Base-by-base conservation (phyloP, 2,329 filamentous ascomycete genomes). In the Aspergillus amoenus region DNA sequence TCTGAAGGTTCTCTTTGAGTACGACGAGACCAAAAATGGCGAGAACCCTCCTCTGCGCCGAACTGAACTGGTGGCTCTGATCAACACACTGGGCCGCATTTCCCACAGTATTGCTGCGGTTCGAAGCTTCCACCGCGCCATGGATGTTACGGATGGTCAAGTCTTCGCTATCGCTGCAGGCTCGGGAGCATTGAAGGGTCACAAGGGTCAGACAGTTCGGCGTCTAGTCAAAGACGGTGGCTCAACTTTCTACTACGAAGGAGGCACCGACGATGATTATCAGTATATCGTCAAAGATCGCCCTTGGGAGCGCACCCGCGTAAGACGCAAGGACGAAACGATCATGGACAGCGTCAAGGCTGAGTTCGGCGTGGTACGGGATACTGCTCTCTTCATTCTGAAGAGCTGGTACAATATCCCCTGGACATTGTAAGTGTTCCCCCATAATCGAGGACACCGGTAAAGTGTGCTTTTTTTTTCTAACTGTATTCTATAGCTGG, bases 1-100 rank as follows among this genome's bases (percentile, higher is more conserved):
- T 0, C 79, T 99, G 61, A 99, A 99, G 77, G 88, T 99, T 4
- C 82, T 99, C 1, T 99, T 99, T 68, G 94, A 99, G 74, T 94
- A 92, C 61, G 92, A 96, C 64, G 82, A 88, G 61, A 83, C 79
- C 6, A 82, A 86, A 66, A 81, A 79, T 27, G 80, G 80, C 22
- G 82, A 84, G 57, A 85, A 86, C 66, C 92, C 91, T 0, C 79
- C 84, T 13, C 83, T 97, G 18, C 87, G 93, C 71, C 84, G 94
- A 62, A 97, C 93, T 0, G 94, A 99, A 76, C 81, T 99, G 11
- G 94, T 99, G 18, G 91, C 94, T 2, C 81, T 99, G 18, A 88
- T 97, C 77, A 99, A 99, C 76, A 97, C 94, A 0, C 88, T 97
- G 58, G 91, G 90, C 30, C 86, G 93, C 37, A 87, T 97, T 61